Evolutionary conservation across 768 basidiomycete genomes (phyloP).

Genomic region (Trametes sanguinea): DNA sequence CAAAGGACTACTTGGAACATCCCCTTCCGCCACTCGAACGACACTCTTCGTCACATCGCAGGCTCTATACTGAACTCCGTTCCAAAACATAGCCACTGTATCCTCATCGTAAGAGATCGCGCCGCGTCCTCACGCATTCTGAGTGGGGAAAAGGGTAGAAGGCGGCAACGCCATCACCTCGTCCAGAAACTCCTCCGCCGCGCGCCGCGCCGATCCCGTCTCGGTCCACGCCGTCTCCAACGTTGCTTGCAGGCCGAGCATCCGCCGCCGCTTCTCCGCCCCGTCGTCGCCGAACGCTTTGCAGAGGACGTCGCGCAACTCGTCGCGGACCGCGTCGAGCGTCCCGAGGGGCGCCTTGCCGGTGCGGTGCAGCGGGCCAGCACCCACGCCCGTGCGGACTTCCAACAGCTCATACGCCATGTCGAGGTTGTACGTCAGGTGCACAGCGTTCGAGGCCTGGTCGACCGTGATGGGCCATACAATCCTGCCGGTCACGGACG

Average conservation of each 20-base stretch:
- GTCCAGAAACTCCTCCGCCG: constrained; percentile 6
- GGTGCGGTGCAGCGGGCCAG: neutral
- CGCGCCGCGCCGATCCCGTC: neutral
- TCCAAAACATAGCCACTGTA: too few relatives aligned
- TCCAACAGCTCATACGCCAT: constrained; percentile 33
- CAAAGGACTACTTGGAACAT: too few relatives aligned
- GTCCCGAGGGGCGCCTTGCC: constrained; percentile 26
- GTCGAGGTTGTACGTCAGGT: constrained; percentile 22
- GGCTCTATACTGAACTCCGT: too few relatives aligned
- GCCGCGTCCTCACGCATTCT: neutral
- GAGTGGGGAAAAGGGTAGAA: neutral
- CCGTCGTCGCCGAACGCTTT: constrained; percentile 31
- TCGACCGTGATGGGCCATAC: constrained; percentile 27
- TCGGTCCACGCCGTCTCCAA: constrained; percentile 7
- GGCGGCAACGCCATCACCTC: neutral
- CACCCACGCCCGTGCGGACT: constrained; percentile 22
- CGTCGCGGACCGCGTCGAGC: constrained; percentile 25
- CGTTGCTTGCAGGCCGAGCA: constrained; percentile 9
- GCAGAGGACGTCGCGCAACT: constrained; percentile 23
- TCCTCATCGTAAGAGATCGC: too few relatives aligned
- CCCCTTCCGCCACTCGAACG: too few relatives aligned
- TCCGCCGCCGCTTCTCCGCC: constrained; percentile 20
- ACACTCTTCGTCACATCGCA: too few relatives aligned
- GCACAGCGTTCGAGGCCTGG: constrained; percentile 27
- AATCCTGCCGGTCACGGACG: constrained; percentile 22